Base-by-base conservation (phyloP, 2,329 filamentous ascomycete genomes). In the Hypoxylon sp. region DNA sequence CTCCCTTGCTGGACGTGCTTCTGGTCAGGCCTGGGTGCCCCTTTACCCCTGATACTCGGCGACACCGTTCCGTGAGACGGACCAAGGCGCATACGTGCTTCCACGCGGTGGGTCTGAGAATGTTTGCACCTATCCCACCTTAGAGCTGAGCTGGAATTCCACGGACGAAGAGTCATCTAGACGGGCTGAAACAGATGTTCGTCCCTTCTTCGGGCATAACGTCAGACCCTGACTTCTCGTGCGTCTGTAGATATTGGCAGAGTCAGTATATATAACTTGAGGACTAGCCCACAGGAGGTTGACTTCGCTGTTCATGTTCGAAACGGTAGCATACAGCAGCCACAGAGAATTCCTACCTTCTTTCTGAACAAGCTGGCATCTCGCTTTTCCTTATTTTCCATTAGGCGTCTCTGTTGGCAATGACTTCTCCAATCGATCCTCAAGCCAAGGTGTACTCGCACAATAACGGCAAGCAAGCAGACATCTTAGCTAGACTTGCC, bases 401-500 rank as follows among this genome's bases (percentile, higher is more conserved):
- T 24, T 5, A 24, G 7, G n/a, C 3, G 20, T 31, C 13, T 9
- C 15, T 29, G 11, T 47, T 38, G 46, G 64, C 27, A 33, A 71
- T 71, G 69, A 71, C 69, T 58, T 69, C 69, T 1, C 68, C 69
- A 17, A 53, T 46, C 3, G 69, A 71, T 42, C 69, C 69, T 21
- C 69, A 71, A 26, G 23, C 55, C 17, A 66, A 63, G n/a, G 60
- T 67, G 47, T 79, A 75, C 67, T 75, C 74, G 40, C 79, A 81
- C 70, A 72, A 78, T 68, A 81, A 81, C 65, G 80, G 80, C 48
- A 65, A 69, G 7, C 45, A 62, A 2, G 60, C 66, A 21, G 75
- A 81, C 33, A 67, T 81, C 3, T 72, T 81, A 11, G 74, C 79
- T 56, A 76, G 80, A 18, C 68, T 80, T 18, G 74, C 74, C 52